phyloP scores from a whole-genome alignment of 2,329 filamentous ascomycete genomes.

The Neurospora crassa region DNA sequence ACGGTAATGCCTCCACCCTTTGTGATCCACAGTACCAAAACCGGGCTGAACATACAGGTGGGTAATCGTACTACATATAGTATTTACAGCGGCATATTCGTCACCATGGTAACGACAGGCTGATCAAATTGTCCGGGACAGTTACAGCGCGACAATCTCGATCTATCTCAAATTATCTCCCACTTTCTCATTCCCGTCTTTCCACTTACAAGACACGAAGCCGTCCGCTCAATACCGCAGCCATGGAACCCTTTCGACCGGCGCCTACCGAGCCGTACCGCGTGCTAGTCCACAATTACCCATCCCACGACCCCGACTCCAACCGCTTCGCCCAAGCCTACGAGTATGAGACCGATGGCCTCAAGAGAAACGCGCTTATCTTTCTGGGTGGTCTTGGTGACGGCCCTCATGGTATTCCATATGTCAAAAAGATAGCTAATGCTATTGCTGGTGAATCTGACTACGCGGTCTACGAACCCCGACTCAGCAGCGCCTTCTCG shows the following conservation, averaged over 20 bases:
- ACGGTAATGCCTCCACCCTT: not conserved
- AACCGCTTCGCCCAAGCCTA: slow-evolving; percentile 30
- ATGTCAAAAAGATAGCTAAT: slow-evolving; percentile 38
- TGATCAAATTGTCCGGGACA: not conserved
- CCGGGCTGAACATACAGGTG: not conserved
- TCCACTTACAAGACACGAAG: not conserved
- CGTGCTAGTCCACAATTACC: slow-evolving; percentile 37
- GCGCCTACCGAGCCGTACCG: slow-evolving; percentile 24
- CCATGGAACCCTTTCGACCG: not conserved
- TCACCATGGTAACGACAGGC: not conserved
- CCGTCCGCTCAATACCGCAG: not conserved
- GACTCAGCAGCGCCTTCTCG: slow-evolving; percentile 43
- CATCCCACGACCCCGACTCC: slow-evolving; percentile 4
- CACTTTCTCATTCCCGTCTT: not conserved
- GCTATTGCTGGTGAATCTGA: slow-evolving; percentile 22
- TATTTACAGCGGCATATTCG: not conserved
- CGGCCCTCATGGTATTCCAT: slow-evolving; percentile 56
- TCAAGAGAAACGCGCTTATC: slow-evolving; percentile 47
- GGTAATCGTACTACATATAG: not conserved
- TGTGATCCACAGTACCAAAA: too few species aligned
- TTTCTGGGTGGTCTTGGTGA: slow-evolving; percentile 64
- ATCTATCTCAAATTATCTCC: not conserved
- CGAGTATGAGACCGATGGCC: slow-evolving; percentile 29
- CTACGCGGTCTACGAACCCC: slow-evolving; percentile 48
- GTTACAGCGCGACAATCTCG: not conserved